Evolutionary conservation across 257 asterid species (phyloP), one percentile per base, ranked within the genome.

Genomic region (Fraxinus excelsior): DNA sequence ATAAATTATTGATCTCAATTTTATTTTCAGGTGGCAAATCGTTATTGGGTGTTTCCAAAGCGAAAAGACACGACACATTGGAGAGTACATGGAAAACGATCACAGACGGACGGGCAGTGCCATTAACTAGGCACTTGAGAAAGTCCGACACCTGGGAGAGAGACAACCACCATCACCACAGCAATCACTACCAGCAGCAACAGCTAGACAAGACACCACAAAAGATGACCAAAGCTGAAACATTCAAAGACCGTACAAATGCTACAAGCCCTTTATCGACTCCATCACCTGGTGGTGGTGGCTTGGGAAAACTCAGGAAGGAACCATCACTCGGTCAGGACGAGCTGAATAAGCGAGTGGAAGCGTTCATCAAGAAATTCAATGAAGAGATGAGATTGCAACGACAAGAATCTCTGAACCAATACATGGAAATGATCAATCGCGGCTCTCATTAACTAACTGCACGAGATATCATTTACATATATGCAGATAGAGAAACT

Each of bases 21-120:
- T 76, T 21, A 70, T 25, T 38, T 73, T 7, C 87, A 91, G 97
- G 97, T 74, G 92, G 91, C 66, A 92, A 87, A 82, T 74, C 83
- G 29, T 89, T 84, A 73, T 18, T 92, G 75, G 90, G 94, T 31
- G 97, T 94, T 21, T 82, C 94, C 7, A 92, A 83, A 51, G 81
- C 85, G 0, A 92, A 72, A 90, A 86, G 67, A 76, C 96, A 90
- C 9, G 97, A 90, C 82, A 94, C 98, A 34, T 69, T 92, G 79
- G 97, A 92, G 83, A 89, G 80, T 80, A 91, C 97, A 73, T 94
- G 98, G 98, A 92, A 87, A 74, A 86, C 96, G 0, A 94, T 94
- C 71, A 92, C 97, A 1, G 97, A 94, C 70, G 98, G 97, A 0
- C 96, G 96, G 0, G 78, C 93, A 21, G 82, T 94, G 74, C 98